Base-by-base conservation (phyloP, 2,329 filamentous ascomycete genomes). In the Chrysosporium queenslandicum region DNA sequence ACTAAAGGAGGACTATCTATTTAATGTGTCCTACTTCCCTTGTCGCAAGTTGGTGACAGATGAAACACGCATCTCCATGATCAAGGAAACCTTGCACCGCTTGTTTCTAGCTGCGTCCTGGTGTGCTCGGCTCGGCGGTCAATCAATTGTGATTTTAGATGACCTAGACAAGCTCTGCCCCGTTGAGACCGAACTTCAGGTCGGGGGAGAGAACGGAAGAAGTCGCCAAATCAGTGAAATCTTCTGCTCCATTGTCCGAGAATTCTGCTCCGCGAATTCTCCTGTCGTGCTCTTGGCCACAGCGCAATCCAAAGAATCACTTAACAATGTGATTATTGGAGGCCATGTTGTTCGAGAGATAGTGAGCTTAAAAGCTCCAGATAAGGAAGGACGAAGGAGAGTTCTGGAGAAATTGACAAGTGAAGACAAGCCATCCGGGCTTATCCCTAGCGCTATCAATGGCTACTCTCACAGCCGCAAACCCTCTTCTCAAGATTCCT, bases 321-420 rank as follows among this genome's bases (percentile, higher is more conserved):
- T 98, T 46, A 92, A 98, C 67, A 90, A 87, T 59, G 82, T 94
- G 14, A 80, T 98, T 49, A 81, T 97, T 53, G 88, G 91, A 20
- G 88, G 90, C 0, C 91, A 97, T 67, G 83, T 97, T 30, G 87
- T 95, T 34, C 82, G 89, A 46, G 92, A 98, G 64, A 95, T 96
- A 56, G 74, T 97, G 29, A 83, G 84, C 41, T 72, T 98, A 52
- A 92, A 91, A 64, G 90, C 92, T 0, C 92, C 92, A 0, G 86
- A 91, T 61, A 98, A 98, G 69, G 89, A 96, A 59, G 86, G 86
- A 1, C 79, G 92, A 58, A 78, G 90, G 39, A 82, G 83, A 59
- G 83, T 98, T 1, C 78, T 97, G 63, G 87, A 95, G 62, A 83
- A 85, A 55, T 78, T 97, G 14, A 82, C 86, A 12, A 79, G 64